A percentile compares a stretch with the other conserved stretches of the same genome.
phyloP scores from a whole-genome alignment of 176 grass and related monocot species.

The Lolium multiflorum region DNA sequence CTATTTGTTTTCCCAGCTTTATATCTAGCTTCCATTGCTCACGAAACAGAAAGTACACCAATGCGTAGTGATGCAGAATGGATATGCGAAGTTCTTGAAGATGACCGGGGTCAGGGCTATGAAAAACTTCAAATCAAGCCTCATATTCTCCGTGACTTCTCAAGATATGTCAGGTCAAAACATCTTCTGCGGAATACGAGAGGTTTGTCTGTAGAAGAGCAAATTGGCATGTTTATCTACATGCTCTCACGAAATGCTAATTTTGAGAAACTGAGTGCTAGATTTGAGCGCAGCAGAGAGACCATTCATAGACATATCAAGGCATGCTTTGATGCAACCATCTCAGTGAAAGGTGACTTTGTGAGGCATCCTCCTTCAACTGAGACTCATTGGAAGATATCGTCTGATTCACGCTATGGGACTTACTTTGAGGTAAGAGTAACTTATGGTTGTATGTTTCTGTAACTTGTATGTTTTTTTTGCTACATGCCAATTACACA shows the following conservation, averaged over 20 bases:
- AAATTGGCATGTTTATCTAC: slow-evolving; percentile 67
- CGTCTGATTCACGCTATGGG: slow-evolving; percentile 37
- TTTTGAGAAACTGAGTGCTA: slow-evolving; percentile 46
- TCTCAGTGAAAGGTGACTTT: slow-evolving; percentile 42
- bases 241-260: slow-evolving; percentile 62
- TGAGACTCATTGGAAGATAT: slow-evolving; percentile 46
- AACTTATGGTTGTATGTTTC: neutral
- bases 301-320: slow-evolving; percentile 64
- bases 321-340: slow-evolving; percentile 52
- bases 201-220: slow-evolving; percentile 58
- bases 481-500: slow-evolving; percentile 3
- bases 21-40: slow-evolving; percentile 35
- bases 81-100: slow-evolving; percentile 54
- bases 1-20: slow-evolving; percentile 47
- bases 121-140: slow-evolving; percentile 48
- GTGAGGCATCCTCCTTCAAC: slow-evolving; percentile 41
- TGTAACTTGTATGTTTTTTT: slow-evolving; percentile 5
- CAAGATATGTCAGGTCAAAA: slow-evolving; percentile 39
- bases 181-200: slow-evolving; percentile 52
- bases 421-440: slow-evolving; percentile 55
- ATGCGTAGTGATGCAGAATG: slow-evolving; percentile 18
- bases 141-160: slow-evolving; percentile 44
- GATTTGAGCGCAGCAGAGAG: slow-evolving; percentile 57
- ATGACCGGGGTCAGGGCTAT: slow-evolving; percentile 52
- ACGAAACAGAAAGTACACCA: neutral